Base-by-base conservation (phyloP, 257 asterid species). In the Rubia yunnanensis region DNA sequence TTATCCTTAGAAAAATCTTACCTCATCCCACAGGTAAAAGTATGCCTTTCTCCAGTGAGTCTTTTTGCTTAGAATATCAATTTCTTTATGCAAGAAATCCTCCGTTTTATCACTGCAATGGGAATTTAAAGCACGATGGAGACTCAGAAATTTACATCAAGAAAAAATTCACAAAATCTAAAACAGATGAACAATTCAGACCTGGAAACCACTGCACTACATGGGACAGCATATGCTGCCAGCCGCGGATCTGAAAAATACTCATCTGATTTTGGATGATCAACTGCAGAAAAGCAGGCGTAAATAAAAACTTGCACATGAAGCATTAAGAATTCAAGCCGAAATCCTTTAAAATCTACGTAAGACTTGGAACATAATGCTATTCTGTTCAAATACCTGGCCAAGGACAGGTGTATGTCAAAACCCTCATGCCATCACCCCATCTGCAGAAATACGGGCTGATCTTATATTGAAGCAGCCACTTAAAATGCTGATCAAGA, bases 1-100 rank as follows among this genome's bases (percentile, higher is more conserved):
- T 54, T 60, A 52, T 60, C 36, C 60, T 62, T 59, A 26, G 35
- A 23, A 41, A 48, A 30, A 39, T 38, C 87, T 78, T 78, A 94
- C 99, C 99, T 94, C 99, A 82, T 94, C 99, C 99, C 99, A 94
- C 80, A 94, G 75, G 73, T 94, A 94, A 78, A 94, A 94, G 85
- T 94, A 94, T 28, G 99, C 99, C 75, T 94, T 94, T 76, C 86
- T 77, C 97, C 99, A 94, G 73, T 94, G 97, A 52, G 69, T 72
- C 79, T 88, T 94, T 49, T 86, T 82, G 77, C 88, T 82, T 73
- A 94, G 77, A 73, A 87, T 78, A 82, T 94, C 96, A 69, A 94
- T 97, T 80, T 90, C 95, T 68, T 76, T 80, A 68, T 80, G 99
- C 70, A 94, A 75, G 81, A 78, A 88, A 78, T 85, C 94, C 80